Base-by-base conservation (phyloP, 352 stramenopile genomes). In the Thraustochytrium striatum region DNA sequence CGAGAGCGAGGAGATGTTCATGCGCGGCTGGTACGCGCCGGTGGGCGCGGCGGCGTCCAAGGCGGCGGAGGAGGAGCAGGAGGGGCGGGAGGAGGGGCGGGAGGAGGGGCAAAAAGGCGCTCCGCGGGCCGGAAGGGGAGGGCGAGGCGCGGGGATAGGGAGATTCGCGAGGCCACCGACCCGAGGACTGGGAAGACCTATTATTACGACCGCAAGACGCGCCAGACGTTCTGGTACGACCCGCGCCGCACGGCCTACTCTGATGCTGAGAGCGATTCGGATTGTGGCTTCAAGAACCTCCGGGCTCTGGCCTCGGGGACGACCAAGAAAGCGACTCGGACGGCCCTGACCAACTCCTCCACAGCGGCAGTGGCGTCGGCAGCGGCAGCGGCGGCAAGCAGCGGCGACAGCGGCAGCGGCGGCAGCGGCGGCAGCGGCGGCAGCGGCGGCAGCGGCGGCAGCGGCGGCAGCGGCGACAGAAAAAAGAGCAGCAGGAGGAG, bases 81-180 rank as follows among this genome's bases (percentile, higher is more conserved):
- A 19, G 52, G 19, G 19, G 52, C 52, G 8, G 19, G 52, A 59
- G 52, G 33, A 32, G 8, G 19, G 52, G 9, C 25, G n/a, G n/a
- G n/a, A n/a, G n/a, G n/a, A n/a, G n/a, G n/a, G n/a, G n/a, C n/a
- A n/a, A n/a, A n/a, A n/a, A n/a, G n/a, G n/a, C n/a, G n/a, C n/a
- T n/a, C n/a, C n/a, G n/a, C n/a, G n/a, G n/a, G n/a, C n/a, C n/a
- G 16, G 47, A 55, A 25, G 47, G 25, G 25, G 47, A 55, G 25
- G 25, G 16, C 47, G 47, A 25, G 16, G 16, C 16, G 16, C 47
- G 47, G 16, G 11, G 58, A 47, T 1, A 13, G 35, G 58, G 65
- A 58, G 21, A 75, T 75, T 72, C 70, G 58, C 32, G 70, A 80
- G 33, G 58, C 55, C 8, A 57, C 79, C 16, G 70, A 80, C 36